Percentiles rank a stretch among this genome's conserved stretches.
Evolutionary conservation across 1,139 yeast species (phyloP).

Genomic region (Candida sp.): DNA sequence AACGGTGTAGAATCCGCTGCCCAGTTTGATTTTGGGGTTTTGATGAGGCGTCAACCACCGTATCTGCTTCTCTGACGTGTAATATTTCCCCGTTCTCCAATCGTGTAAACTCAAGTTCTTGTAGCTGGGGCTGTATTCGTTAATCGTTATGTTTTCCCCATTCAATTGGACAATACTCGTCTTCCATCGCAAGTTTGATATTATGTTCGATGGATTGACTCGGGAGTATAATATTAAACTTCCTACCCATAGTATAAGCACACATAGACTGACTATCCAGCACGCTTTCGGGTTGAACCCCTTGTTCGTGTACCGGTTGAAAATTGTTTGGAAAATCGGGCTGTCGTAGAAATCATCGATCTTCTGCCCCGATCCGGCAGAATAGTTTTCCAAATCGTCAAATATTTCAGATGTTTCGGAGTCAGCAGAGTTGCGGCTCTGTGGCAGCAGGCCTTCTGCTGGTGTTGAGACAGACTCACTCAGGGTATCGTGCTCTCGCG

Average conservation of each 20-base stretch:
- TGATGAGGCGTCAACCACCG: conserved; percentile 37
- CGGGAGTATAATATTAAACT: conserved; percentile 36
- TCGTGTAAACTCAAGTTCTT: conserved; percentile 34
- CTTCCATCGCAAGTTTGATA: conserved; percentile 28
- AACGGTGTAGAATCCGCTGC: conserved; percentile 37
- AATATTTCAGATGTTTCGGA: conserved; percentile 32
- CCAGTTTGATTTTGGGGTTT: conserved; percentile 25
- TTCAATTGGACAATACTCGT: conserved; percentile 27
- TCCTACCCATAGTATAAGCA: conserved; percentile 28
- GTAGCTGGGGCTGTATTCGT: conserved; percentile 28
- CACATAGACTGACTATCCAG: conserved; percentile 9
- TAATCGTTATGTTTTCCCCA: conserved; percentile 37
- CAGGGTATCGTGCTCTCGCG: not conserved
- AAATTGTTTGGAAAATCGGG: conserved; percentile 27
- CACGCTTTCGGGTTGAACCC: conserved; percentile 13
- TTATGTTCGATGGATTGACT: conserved; percentile 22
- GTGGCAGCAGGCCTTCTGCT: not conserved
- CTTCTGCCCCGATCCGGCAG: conserved; percentile 10
- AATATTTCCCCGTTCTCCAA: conserved; percentile 28
- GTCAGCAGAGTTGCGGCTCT: conserved; percentile 17
- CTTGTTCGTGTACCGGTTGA: conserved; percentile 22
- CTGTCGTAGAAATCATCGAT: conserved; percentile 28
- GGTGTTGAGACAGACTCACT: conserved; percentile 7
- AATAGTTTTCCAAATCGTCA: conserved; percentile 28
- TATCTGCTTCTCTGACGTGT: conserved; percentile 21